Percentiles rank a stretch among this genome's conserved stretches.
Evolutionary conservation across 345 rosid species (phyloP).

Genomic region (Populus alba): DNA sequence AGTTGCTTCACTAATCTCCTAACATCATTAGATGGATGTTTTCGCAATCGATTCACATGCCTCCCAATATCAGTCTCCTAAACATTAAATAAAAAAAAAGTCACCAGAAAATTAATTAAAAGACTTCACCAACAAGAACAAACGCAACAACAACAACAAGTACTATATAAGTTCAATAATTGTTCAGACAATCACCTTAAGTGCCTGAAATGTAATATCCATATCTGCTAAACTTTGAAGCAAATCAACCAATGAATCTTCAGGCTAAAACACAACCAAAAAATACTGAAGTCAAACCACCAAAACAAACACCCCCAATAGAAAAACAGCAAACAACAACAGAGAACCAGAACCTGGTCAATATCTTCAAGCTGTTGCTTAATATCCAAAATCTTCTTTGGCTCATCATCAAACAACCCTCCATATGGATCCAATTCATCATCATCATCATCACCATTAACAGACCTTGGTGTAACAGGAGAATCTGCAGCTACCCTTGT

Average conservation of each 20-base stretch:
- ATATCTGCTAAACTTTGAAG: slow-evolving; percentile 93
- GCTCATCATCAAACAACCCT: slow-evolving; percentile 94
- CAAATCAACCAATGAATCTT: slow-evolving; percentile 79
- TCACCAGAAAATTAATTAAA: neutral
- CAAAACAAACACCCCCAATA: neutral
- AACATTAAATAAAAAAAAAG: neutral
- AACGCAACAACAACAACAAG: neutral
- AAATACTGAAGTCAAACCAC: slow-evolving; percentile 13
- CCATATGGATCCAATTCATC: slow-evolving; percentile 64
- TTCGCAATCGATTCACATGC: slow-evolving; percentile 69
- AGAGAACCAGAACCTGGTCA: slow-evolving; percentile 57
- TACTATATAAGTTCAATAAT: neutral
- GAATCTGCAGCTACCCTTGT: slow-evolving; percentile 37
- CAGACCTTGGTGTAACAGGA: slow-evolving; percentile 46
- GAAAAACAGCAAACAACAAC: neutral
- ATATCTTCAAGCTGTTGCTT: slow-evolving; percentile 83
- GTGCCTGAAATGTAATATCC: slow-evolving; percentile 94
- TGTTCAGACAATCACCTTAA: slow-evolving; percentile 48
- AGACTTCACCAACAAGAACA: slow-evolving; percentile 1
- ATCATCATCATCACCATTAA: slow-evolving; percentile 18
- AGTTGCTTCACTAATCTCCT: slow-evolving; percentile 78
- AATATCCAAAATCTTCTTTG: slow-evolving; percentile 73
- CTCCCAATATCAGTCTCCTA: slow-evolving; percentile 80
- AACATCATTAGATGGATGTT: slow-evolving; percentile 71
- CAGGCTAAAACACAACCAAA: slow-evolving; percentile 47